Conservation (phyloP, 2,329 filamentous ascomycete species). For the Apiospora saccharicola region DNA sequence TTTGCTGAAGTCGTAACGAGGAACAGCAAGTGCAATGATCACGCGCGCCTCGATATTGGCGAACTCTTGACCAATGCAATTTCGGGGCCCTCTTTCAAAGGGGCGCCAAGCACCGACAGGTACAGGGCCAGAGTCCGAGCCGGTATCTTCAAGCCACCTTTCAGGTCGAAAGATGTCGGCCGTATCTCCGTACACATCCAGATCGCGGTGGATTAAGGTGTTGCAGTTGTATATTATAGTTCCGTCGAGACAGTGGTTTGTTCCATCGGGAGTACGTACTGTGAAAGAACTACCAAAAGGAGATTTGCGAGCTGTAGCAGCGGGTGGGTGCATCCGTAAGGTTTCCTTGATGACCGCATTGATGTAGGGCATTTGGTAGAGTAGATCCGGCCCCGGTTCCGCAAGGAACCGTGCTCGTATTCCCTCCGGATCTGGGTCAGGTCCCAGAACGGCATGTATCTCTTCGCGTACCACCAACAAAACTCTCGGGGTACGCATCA, state of each 20-base stretch:
- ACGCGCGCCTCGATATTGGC: not conserved
- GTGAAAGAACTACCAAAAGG: not conserved
- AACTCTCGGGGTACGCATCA: not conserved
- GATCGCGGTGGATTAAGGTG: not conserved
- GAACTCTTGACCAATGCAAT: not conserved
- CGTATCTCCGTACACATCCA: not conserved
- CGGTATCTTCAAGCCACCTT: not conserved
- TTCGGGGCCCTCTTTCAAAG: not conserved
- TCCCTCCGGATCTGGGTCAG: not conserved
- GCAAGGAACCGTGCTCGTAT: not conserved
- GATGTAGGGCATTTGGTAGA: not conserved
- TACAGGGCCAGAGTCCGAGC: not conserved
- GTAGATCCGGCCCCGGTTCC: not conserved
- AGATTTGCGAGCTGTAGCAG: not conserved
- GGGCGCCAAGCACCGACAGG: not conserved
- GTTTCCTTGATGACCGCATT: not conserved
- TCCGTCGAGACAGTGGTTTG: not conserved
- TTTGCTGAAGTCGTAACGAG: not conserved
- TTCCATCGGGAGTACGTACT: not conserved
- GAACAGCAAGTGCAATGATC: not conserved
- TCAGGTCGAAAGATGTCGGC: not conserved
- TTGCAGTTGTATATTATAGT: not conserved
- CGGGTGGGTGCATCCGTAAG: not conserved
- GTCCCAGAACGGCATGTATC: not conserved
- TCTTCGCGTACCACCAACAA: not conserved